phyloP scores from a whole-genome alignment of 345 rosid species.

The Linum tenue region DNA sequence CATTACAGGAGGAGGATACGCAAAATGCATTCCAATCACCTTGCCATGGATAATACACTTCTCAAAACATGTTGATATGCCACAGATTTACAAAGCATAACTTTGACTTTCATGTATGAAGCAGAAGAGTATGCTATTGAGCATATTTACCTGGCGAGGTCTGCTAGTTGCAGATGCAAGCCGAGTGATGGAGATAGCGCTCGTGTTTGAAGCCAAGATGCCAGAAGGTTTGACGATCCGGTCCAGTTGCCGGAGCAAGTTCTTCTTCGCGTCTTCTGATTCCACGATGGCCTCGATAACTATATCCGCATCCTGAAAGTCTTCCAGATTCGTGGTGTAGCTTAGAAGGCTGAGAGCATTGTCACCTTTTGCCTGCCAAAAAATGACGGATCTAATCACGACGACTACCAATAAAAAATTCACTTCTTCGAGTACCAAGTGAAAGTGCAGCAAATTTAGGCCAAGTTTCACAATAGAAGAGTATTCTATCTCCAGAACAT shows the following conservation, averaged over 20 bases:
- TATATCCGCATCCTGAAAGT: conserved; percentile 49
- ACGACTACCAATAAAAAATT: too few relatives aligned
- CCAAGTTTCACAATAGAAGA: too few relatives aligned
- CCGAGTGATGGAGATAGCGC: conserved; percentile 85
- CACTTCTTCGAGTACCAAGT: too few relatives aligned
- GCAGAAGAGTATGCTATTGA: too few relatives aligned
- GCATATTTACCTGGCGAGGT: conserved; percentile 74
- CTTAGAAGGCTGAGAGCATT: conserved; percentile 55
- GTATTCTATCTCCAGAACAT: too few relatives aligned
- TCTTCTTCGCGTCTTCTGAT: conserved; percentile 71
- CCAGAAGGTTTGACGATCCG: conserved; percentile 51
- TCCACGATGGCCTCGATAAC: conserved; percentile 81
- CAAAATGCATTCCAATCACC: conserved; percentile 94
- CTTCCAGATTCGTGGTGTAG: conserved; percentile 50
- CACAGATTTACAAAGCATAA: too few relatives aligned
- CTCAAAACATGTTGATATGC: too few relatives aligned
- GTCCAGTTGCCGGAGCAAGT: conserved; percentile 51
- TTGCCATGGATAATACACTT: conserved; percentile 8
- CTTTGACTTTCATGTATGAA: too few relatives aligned
- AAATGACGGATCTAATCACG: conserved; percentile 3
- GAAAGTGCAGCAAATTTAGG: too few relatives aligned
- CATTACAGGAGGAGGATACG: conserved; percentile 98
- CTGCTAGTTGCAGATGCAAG: conserved; percentile 66
- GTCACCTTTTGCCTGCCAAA: conserved; percentile 39
- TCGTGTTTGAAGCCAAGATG: conserved; percentile 82